A percentile compares a stretch with the other conserved stretches of the same genome.
Evolutionary conservation across 305 asterid species (phyloP).

Genomic region (Rubia peregrina): DNA sequence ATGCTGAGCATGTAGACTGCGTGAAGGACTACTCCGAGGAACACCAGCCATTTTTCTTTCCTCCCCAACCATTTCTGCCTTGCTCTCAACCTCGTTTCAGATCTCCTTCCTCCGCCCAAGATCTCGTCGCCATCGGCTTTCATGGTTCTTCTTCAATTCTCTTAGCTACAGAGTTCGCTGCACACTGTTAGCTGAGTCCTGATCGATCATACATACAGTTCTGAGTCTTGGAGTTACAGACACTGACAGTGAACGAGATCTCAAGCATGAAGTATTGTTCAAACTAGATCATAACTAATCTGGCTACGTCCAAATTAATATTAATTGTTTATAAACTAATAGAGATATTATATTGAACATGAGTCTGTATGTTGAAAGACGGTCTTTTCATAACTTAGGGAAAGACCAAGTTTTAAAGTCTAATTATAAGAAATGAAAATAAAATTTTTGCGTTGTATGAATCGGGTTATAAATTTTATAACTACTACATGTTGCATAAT

Average conservation of each 20-base stretch:
- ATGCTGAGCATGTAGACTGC: conserved; percentile 97
- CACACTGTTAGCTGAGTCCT: not conserved
- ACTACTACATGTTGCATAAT: no score
- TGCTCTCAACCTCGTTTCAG: conserved; percentile 28
- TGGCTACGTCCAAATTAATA: no score
- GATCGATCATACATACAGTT: not conserved
- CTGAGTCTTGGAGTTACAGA: not conserved
- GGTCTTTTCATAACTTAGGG: no score
- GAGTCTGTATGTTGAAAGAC: no score
- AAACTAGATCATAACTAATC: not conserved
- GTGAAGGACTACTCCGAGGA: conserved; percentile 81
- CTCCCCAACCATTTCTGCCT: conserved; percentile 48
- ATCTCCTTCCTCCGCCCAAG: conserved; percentile 43
- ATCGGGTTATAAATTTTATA: no score
- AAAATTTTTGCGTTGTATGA: no score
- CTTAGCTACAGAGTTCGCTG: conserved; percentile 28
- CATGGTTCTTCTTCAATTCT: conserved; percentile 17
- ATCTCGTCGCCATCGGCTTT: conserved; percentile 40
- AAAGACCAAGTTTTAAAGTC: no score
- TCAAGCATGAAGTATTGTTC: not conserved
- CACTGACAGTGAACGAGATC: conserved; percentile 4
- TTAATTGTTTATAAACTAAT: no score
- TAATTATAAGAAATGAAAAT: no score
- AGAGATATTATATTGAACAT: no score
- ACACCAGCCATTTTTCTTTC: conserved; percentile 79